These are phyloP conservation scores for Suzukiozyma palmioleophila DNA, from an alignment of 1,139 yeast species.

Conservation along the genomic window DNA sequence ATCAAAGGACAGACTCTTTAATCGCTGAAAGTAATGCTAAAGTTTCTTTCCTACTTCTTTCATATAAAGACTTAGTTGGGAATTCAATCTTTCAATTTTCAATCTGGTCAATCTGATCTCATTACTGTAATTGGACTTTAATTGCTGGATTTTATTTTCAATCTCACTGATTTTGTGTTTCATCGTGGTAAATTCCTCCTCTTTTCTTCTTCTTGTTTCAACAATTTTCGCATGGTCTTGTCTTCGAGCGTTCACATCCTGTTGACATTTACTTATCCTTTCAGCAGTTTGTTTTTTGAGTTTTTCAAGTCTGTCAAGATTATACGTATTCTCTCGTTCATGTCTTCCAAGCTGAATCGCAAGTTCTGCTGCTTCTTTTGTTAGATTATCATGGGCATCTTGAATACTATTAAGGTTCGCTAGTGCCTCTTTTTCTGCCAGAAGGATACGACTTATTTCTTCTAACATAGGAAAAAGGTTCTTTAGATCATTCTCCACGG, in stretches of 20 bases:
- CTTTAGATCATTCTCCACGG: conserved; percentile 52
- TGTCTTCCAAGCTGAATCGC: conserved; percentile 47
- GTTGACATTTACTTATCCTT: conserved; percentile 41
- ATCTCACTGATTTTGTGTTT: conserved; percentile 44
- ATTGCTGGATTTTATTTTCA: conserved; percentile 41
- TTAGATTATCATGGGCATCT: conserved; percentile 45
- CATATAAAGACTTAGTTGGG: conserved; percentile 40
- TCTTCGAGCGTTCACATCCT: conserved; percentile 42
- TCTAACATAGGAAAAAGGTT: conserved; percentile 50
- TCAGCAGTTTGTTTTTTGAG: conserved; percentile 46
- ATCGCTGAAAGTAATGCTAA: neutral
- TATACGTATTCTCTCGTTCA: conserved; percentile 48
- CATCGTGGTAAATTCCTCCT: conserved; percentile 47
- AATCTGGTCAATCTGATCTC: conserved; percentile 52
- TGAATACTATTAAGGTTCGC: conserved; percentile 36
- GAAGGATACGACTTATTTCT: conserved; percentile 51
- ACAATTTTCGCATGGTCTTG: conserved; percentile 45
- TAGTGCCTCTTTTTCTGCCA: conserved; percentile 41
- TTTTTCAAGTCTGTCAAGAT: conserved; percentile 51
- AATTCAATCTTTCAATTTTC: conserved; percentile 52
- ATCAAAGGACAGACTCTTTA: no score
- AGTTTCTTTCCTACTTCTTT: conserved; percentile 13
- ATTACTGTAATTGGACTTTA: conserved; percentile 43
- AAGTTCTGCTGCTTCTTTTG: conserved; percentile 43
- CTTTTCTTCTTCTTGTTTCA: conserved; percentile 48